Conservation (phyloP, 2,329 filamentous ascomycete genomes). For the Trichoderma simmonsii region DNA sequence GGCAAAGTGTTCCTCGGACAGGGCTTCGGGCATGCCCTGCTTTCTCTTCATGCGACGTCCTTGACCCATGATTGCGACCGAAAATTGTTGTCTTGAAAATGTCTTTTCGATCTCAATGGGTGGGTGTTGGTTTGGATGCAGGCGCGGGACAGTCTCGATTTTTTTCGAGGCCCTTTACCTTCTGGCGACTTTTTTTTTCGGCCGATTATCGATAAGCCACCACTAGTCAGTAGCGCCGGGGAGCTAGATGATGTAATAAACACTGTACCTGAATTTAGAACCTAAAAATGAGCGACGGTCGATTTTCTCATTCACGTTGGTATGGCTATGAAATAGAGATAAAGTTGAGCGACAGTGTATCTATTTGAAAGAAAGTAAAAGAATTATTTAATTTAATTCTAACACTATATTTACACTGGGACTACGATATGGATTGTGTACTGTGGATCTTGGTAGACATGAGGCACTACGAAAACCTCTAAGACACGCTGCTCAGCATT, state of each 20-base stretch:
- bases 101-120: conserved; percentile 6
- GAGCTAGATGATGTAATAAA: conserved; percentile 12
- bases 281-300: not conserved
- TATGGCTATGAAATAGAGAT: not conserved
- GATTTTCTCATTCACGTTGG: not conserved
- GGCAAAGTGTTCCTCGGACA: conserved; percentile 76
- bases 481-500: not conserved
- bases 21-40: conserved; percentile 79
- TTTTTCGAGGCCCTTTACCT: not conserved
- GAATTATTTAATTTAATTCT: no score
- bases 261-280: not conserved
- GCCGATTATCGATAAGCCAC: conserved; percentile 20
- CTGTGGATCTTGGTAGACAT: not conserved
- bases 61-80: conserved; percentile 66
- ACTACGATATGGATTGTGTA: no score
- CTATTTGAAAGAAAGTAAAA: not conserved
- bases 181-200: conserved; percentile 23
- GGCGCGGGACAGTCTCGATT: not conserved
- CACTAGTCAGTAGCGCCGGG: not conserved
- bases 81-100: not conserved
- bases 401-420: no score
- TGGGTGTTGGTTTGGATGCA: not conserved
- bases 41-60: conserved; percentile 87
- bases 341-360: not conserved
- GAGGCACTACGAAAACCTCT: not conserved